Conservation (phyloP, 106 monocot species). For the Platanthera guangdongensis region DNA sequence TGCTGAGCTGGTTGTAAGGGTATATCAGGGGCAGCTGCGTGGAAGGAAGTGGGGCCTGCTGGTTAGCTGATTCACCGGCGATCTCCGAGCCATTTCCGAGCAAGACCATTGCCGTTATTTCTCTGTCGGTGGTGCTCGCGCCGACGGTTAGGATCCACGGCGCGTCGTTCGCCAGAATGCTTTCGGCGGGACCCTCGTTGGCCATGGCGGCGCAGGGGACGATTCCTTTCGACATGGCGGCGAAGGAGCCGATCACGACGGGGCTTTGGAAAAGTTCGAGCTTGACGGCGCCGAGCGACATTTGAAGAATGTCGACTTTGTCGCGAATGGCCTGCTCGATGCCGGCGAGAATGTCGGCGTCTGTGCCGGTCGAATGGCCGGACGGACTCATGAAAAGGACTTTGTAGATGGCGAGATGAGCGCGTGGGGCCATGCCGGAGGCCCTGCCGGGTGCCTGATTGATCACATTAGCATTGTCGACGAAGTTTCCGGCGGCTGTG, state of each 20-base stretch:
- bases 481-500: slow-evolving; percentile 18
- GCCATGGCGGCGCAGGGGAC: slow-evolving; percentile 3
- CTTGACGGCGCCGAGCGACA: not conserved
- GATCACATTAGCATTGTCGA: slow-evolving; percentile 7
- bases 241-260: slow-evolving; percentile 16
- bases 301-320: slow-evolving; percentile 14
- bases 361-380: not conserved
- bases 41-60: not conserved
- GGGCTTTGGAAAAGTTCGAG: not conserved
- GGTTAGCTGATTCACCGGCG: slow-evolving; percentile 12
- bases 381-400: not conserved
- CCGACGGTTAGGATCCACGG: slow-evolving; percentile 26
- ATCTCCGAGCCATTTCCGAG: slow-evolving; percentile 14
- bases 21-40: slow-evolving; percentile 6
- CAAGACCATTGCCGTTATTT: slow-evolving; percentile 2
- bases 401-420: slow-evolving; percentile 25
- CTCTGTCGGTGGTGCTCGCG: slow-evolving; percentile 13
- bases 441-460: slow-evolving; percentile 9
- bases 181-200: slow-evolving; percentile 5
- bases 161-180: slow-evolving; percentile 13
- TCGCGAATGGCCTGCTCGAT: slow-evolving; percentile 23
- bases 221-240: slow-evolving; percentile 6
- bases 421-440: slow-evolving; percentile 18
- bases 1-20: not conserved
- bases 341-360: not conserved